phyloP scores from a whole-genome alignment of 2,329 filamentous ascomycete species.

The Mollisia scopiformis region DNA sequence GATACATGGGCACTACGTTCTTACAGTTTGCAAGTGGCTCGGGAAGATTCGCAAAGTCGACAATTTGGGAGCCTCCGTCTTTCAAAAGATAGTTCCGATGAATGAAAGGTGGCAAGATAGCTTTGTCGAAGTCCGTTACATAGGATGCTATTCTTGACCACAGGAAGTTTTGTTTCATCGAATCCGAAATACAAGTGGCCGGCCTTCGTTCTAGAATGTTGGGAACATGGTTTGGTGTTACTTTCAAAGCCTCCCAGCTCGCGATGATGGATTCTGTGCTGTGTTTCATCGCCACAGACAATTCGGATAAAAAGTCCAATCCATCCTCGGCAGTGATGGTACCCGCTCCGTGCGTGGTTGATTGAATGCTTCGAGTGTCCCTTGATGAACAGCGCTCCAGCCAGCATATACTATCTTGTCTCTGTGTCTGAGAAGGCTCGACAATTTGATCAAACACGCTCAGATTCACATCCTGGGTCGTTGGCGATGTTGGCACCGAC shows the following conservation, averaged over 20 bases:
- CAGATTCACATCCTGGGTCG: neutral
- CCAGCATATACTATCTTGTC: neutral
- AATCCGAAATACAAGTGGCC: neutral
- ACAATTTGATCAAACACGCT: neutral
- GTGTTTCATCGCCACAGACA: slow-evolving; percentile 5
- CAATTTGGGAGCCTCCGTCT: neutral
- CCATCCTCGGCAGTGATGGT: neutral
- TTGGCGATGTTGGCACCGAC: neutral
- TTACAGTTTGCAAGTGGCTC: slow-evolving; percentile 20
- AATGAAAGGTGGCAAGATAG: slow-evolving; percentile 14
- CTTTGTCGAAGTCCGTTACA: slow-evolving; percentile 4
- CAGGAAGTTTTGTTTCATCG: slow-evolving; percentile 11
- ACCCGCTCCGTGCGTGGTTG: neutral
- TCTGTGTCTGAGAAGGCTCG: neutral
- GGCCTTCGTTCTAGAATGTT: slow-evolving; percentile 14
- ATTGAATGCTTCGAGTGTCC: neutral
- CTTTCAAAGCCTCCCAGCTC: slow-evolving; percentile 2
- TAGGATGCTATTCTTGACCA: slow-evolving; percentile 13
- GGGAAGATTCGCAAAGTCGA: neutral
- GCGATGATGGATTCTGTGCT: neutral
- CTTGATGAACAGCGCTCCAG: neutral
- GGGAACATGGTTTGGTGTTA: neutral
- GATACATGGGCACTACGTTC: slow-evolving; percentile 17
- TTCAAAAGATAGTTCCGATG: slow-evolving; percentile 9
- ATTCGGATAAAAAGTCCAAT: neutral